These are phyloP conservation scores for Umbelopsis ramanniana DNA, from an alignment of 192 early-diverging fungal genomes.

Conservation along the genomic window DNA sequence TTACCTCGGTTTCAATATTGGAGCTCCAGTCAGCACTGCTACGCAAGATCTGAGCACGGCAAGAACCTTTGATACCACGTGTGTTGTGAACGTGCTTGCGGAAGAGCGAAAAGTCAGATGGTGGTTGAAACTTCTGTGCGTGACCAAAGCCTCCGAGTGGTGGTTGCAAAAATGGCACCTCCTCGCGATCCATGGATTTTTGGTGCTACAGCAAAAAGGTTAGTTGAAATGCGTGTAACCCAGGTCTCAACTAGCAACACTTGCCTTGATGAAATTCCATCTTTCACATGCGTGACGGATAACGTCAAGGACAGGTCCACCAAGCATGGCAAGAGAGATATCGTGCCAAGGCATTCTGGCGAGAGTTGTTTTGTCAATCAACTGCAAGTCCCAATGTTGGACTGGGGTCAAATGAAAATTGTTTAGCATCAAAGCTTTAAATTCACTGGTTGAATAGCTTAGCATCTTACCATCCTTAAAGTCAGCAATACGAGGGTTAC, in stretches of 20 bases:
- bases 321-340: constrained; percentile 77
- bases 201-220: constrained; percentile 36
- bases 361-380: constrained; percentile 50
- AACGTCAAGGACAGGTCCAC: constrained; percentile 78
- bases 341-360: constrained; percentile 93
- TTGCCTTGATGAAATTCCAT: constrained; percentile 83
- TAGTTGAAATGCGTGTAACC: not conserved
- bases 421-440: not conserved
- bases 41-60: constrained; percentile 67
- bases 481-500: constrained; percentile 85
- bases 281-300: constrained; percentile 84
- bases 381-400: constrained; percentile 49
- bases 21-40: constrained; percentile 71
- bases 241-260: not conserved
- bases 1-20: constrained; percentile 63
- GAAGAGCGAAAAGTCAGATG: constrained; percentile 65
- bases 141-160: constrained; percentile 37
- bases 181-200: constrained; percentile 59
- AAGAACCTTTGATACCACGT: constrained; percentile 60
- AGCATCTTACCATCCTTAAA: constrained; percentile 46
- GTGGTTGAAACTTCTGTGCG: constrained; percentile 27
- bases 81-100: constrained; percentile 47
- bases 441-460: not conserved
- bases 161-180: constrained; percentile 69
- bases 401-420: constrained; percentile 34